Conservation (phyloP, 495 filamentous ascomycete species). For the Neurospora tetraspora region DNA sequence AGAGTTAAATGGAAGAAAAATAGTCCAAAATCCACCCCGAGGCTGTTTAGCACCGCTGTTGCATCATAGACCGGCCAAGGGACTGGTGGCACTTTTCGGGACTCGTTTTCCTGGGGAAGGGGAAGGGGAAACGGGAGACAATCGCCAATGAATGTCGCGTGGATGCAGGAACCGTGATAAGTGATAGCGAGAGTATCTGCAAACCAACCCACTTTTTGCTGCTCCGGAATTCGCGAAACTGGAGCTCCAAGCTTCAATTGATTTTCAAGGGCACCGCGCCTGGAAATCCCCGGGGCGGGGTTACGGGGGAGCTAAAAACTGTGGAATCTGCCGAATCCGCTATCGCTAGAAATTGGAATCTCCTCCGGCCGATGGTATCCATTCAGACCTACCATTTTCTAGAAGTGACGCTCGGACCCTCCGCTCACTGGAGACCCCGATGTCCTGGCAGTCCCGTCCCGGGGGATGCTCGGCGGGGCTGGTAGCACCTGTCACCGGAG, state of each 20-base stretch:
- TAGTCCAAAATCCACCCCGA: background rate
- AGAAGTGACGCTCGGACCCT: background rate
- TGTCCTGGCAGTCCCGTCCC: background rate
- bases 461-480: background rate
- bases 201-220: background rate
- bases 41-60: background rate
- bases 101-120: background rate
- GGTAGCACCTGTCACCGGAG: background rate
- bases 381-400: background rate
- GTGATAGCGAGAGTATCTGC: background rate
- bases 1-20: background rate
- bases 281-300: background rate
- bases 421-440: background rate
- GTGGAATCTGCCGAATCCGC: background rate
- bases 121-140: background rate
- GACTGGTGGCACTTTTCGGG: background rate
- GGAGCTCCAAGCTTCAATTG: background rate
- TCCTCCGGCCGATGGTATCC: background rate
- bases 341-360: background rate
- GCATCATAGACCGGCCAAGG: constrained; percentile 1
- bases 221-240: background rate
- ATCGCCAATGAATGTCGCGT: background rate
- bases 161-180: background rate
- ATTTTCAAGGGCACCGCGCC: background rate
- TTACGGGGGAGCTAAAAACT: background rate